These are phyloP conservation scores for Haberlea rhodopensis DNA, from an alignment of 257 asterid species.

Conservation along the genomic window DNA sequence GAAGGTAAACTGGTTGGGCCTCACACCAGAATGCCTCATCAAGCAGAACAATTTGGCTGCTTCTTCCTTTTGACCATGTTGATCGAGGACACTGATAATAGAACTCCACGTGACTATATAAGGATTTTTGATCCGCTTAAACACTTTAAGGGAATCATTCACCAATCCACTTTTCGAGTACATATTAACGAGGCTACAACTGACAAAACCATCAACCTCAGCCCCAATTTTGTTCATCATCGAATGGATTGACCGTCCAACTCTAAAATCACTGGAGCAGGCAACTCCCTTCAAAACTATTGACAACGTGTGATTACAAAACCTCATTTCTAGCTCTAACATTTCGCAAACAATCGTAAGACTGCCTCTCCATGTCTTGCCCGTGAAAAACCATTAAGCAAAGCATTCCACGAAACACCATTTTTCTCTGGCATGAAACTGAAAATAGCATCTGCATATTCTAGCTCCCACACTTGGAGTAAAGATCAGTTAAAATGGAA, in stretches of 20 bases:
- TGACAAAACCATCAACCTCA: slow-evolving; percentile 61
- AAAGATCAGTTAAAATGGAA: slow-evolving; percentile 68
- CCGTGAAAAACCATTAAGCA: slow-evolving; percentile 81
- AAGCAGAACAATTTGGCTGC: slow-evolving; percentile 56
- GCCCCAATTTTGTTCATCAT: slow-evolving; percentile 56
- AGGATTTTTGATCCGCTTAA: slow-evolving; percentile 51
- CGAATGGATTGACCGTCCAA: slow-evolving; percentile 68
- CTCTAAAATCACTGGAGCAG: slow-evolving; percentile 37
- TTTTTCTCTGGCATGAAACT: slow-evolving; percentile 64
- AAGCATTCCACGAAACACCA: slow-evolving; percentile 69
- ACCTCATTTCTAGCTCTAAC: slow-evolving; percentile 56
- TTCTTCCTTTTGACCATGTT: slow-evolving; percentile 64
- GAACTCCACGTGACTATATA: slow-evolving; percentile 84
- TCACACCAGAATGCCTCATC: slow-evolving; percentile 58
- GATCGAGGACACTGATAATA: slow-evolving; percentile 65
- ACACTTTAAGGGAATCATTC: slow-evolving; percentile 60
- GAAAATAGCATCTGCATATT: slow-evolving; percentile 56
- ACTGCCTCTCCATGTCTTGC: slow-evolving; percentile 64
- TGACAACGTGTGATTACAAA: slow-evolving; percentile 62
- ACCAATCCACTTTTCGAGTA: slow-evolving; percentile 65
- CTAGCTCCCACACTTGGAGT: slow-evolving; percentile 70
- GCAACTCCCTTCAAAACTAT: slow-evolving; percentile 75
- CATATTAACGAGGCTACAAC: slow-evolving; percentile 74
- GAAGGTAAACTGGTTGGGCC: slow-evolving; percentile 75
- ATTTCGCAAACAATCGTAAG: slow-evolving; percentile 46